Evolutionary conservation across 352 stramenopile species (phyloP).

Genomic region (Globisporangium orthogonon): DNA sequence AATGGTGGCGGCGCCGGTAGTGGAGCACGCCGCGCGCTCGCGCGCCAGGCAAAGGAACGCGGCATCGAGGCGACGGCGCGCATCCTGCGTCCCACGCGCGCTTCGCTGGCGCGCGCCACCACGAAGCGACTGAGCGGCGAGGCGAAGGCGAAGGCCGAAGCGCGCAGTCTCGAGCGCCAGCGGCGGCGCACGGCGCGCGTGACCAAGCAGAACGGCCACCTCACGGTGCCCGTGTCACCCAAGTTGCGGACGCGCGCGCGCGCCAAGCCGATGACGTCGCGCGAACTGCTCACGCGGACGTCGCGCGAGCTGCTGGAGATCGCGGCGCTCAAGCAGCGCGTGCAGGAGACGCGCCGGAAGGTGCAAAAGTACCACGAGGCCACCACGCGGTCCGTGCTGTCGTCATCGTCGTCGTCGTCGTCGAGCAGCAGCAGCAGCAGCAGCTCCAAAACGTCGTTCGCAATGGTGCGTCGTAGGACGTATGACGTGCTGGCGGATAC

Average conservation of each 20-base stretch:
- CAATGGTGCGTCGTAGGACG: slow-evolving; percentile 15
- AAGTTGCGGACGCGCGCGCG: slow-evolving; percentile 44
- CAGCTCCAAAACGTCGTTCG: slow-evolving; percentile 33
- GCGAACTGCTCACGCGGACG: slow-evolving; percentile 47
- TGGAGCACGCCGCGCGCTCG: slow-evolving; percentile 15
- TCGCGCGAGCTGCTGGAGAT: slow-evolving; percentile 75
- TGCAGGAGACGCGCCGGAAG: slow-evolving; percentile 45
- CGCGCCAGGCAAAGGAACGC: slow-evolving; percentile 39
- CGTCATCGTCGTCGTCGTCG: background rate
- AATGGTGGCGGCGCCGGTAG: slow-evolving; percentile 12
- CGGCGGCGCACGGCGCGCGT: slow-evolving; percentile 25
- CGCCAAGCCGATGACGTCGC: slow-evolving; percentile 20
- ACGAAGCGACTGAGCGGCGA: slow-evolving; percentile 37
- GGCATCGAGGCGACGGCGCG: slow-evolving; percentile 54
- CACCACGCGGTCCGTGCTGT: slow-evolving; percentile 33
- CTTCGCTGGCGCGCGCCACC: slow-evolving; percentile 39
- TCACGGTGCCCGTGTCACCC: slow-evolving; percentile 65
- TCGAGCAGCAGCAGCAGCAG: slow-evolving; percentile 2
- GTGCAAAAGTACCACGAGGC: slow-evolving; percentile 61
- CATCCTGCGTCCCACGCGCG: slow-evolving; percentile 48
- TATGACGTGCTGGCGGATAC: too few species aligned
- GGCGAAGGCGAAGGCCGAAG: slow-evolving; percentile 33
- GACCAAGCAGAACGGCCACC: slow-evolving; percentile 44
- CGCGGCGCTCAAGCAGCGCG: slow-evolving; percentile 50
- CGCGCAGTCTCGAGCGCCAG: slow-evolving; percentile 24